Evolutionary conservation across 2,329 filamentous ascomycete genomes (phyloP).

Genomic region (Botryotinia narcissicola): DNA sequence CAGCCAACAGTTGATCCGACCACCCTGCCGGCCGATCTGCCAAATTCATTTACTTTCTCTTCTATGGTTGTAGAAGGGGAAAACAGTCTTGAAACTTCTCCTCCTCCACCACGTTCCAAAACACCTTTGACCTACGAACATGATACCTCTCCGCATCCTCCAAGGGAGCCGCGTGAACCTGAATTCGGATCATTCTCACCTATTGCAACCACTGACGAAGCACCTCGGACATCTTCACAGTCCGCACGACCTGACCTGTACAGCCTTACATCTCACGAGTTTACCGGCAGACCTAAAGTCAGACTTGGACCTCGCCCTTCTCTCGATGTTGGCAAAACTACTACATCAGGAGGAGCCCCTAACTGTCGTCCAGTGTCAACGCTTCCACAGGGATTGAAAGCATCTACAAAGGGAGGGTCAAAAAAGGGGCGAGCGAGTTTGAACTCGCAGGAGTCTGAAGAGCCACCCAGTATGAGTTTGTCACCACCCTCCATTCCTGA

Average conservation of each 20-base stretch:
- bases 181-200: conserved; percentile 28
- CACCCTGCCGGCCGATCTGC: conserved; percentile 22
- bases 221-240: conserved; percentile 45
- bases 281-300: conserved; percentile 70
- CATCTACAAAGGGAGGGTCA: conserved; percentile 54
- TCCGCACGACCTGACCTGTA: conserved; percentile 52
- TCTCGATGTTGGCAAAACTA: conserved; percentile 59
- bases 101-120: conserved; percentile 29
- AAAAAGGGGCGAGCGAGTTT: conserved; percentile 49
- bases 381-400: conserved; percentile 76
- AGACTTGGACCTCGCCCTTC: conserved; percentile 87
- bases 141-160: conserved; percentile 21
- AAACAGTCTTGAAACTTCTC: conserved; percentile 29
- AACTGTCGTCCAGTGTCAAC: conserved; percentile 71
- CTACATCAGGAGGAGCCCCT: conserved; percentile 56
- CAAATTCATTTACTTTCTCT: conserved; percentile 24
- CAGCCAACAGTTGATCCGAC: conserved; percentile 22
- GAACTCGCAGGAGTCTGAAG: conserved; percentile 40
- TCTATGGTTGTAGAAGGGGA: conserved; percentile 25
- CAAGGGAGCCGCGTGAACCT: conserved; percentile 24
- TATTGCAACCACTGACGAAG: conserved; percentile 28
- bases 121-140: conserved; percentile 15
- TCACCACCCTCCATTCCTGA: conserved; percentile 33
- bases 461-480: conserved; percentile 34
- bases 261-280: conserved; percentile 47